Base-by-base conservation (phyloP, 2,329 filamentous ascomycete genomes). In the Pestalotiopsis sp. region DNA sequence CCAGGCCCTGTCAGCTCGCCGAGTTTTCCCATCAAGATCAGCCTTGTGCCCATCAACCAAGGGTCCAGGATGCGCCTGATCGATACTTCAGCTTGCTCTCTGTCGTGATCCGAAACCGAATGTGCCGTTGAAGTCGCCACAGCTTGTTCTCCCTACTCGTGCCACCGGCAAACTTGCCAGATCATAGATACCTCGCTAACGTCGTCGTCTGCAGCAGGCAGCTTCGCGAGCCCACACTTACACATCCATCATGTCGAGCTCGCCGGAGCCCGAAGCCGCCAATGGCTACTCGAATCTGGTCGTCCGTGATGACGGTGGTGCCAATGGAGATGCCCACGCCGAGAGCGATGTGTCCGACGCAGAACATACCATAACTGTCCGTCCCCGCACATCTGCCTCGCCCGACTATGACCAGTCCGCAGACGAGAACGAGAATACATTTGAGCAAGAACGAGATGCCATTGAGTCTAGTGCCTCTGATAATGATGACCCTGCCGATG, bases 271-370 rank as follows among this genome's bases (percentile, higher is more conserved):
- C 74, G 86, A 88, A 82, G 85, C 89, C 77, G 85, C 87, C 76
- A 93, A 94, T 82, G 92, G 91, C 78, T 78, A 84, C 75, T 88
- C 88, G 78, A 86, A 88, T 74, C 81, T 83, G 72, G 81, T 84
- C 72, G 83, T 85, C 74, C 81, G 85, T 73, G 80, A 77, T 69
- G 78, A 77, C 67, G 78, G 71, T 68, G 70, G 80, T 67, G 76
- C 78, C 69, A 75, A 80, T 64, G 78, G 81, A 72, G 79, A 80
- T 70, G 81, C 79, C 69, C 76, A 86, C 70, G 92, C 87, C 81
- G 93, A 94, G 75, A 93, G 90, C 85, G 93, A 94, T 74, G 86
- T 92, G 70, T 94, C 93, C 75, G 92, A 97, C 76, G 84, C 88
- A 74, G 87, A 88, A 77, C 88, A 92, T 75, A 85, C 83, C 72